Conservation (phyloP, 768 basidiomycete genomes). For the Cubamyces sp. region DNA sequence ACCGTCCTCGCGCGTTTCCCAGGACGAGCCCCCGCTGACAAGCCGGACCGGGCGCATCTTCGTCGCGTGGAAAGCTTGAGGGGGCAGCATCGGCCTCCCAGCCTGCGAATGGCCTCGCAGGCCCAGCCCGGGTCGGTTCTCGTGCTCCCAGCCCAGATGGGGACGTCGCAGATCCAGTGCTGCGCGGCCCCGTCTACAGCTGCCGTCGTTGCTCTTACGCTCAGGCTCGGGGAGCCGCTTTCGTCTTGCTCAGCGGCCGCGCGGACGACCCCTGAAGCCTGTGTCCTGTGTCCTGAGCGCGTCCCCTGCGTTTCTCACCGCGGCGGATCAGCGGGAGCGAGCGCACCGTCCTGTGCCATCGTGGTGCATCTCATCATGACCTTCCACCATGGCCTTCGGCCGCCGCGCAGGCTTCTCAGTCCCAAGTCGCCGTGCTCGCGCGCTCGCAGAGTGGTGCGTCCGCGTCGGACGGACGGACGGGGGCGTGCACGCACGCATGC, state of each 20-base stretch:
- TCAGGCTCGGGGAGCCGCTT: conserved; percentile 13
- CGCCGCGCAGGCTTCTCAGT: conserved; percentile 2
- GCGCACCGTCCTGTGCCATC: not conserved
- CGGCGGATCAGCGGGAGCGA: not conserved
- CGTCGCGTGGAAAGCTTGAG: conserved; percentile 58
- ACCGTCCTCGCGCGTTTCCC: not conserved
- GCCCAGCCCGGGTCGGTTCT: conserved; percentile 8
- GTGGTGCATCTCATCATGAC: not conserved
- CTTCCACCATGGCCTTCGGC: not conserved
- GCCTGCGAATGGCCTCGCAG: not conserved
- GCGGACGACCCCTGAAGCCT: too few relatives aligned
- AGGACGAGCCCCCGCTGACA: conserved; percentile 27
- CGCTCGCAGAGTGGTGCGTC: not conserved
- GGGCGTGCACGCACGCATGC: not conserved
- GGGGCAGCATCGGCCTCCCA: not conserved
- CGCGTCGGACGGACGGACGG: not conserved
- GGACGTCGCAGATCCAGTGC: conserved; percentile 17
- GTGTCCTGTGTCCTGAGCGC: too few relatives aligned
- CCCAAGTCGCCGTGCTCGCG: not conserved
- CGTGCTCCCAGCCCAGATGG: not conserved
- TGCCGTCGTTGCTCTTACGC: conserved; percentile 7
- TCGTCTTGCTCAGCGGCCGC: not conserved
- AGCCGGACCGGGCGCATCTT: conserved; percentile 59
- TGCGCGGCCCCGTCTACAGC: conserved; percentile 13
- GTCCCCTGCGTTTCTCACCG: not conserved